phyloP scores from a whole-genome alignment of 1,284 basidiomycete species.

The Coniferiporia sulphurascens region DNA sequence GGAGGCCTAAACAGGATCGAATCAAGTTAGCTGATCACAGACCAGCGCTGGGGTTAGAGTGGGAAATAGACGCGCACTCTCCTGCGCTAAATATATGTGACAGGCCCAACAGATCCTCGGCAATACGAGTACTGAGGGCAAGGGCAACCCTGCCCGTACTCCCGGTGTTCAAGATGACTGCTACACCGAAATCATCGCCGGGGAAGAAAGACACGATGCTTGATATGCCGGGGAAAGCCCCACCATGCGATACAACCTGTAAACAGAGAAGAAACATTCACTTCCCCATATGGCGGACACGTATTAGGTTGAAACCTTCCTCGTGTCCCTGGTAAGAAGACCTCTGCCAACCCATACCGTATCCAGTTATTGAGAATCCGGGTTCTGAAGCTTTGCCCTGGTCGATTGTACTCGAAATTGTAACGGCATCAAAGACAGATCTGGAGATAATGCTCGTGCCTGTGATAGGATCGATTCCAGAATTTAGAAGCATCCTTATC shows the following conservation, averaged over 20 bases:
- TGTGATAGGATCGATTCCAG: conserved; percentile 37
- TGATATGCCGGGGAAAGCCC: conserved; percentile 28
- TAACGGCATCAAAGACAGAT: conserved; percentile 33
- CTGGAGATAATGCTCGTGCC: conserved; percentile 37
- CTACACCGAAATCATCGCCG: conserved; percentile 27
- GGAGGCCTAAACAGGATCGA: not conserved
- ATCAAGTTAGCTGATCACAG: not conserved
- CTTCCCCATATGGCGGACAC: not conserved
- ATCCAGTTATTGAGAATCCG: conserved; percentile 23
- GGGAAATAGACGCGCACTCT: not conserved
- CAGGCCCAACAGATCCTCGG: conserved; percentile 5
- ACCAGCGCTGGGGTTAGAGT: not conserved
- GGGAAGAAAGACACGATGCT: conserved; percentile 27
- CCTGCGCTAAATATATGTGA: not conserved
- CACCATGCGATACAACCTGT: conserved; percentile 28
- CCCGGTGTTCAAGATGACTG: conserved; percentile 29
- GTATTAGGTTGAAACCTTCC: conserved; percentile 14
- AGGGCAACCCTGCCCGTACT: conserved; percentile 10
- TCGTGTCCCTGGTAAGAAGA: conserved; percentile 25
- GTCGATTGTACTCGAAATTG: conserved; percentile 29
- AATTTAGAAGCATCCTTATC: conserved; percentile 39
- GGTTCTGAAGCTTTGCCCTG: not conserved
- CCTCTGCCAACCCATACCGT: conserved; percentile 29
- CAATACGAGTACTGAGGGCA: not conserved
- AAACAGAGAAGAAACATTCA: not conserved